Evolutionary conservation across 2,329 filamentous ascomycete species (phyloP).

Genomic region (Exutisphaerella laricina): DNA sequence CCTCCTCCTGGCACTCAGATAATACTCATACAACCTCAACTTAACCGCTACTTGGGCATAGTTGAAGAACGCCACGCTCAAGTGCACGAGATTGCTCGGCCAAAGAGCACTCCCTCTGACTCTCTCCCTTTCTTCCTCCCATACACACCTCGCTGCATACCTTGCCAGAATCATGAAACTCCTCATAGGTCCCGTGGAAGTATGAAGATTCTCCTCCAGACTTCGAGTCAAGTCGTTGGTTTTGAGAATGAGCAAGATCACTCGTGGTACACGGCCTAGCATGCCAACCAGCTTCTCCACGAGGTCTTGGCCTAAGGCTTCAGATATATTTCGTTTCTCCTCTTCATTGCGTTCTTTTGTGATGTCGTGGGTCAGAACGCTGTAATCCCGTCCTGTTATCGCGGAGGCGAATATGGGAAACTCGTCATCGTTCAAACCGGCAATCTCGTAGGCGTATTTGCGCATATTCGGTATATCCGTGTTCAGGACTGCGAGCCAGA

Average conservation of each 20-base stretch:
- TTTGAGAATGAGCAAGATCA: constrained; percentile 93
- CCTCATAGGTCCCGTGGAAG: constrained; percentile 56
- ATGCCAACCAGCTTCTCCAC: constrained; percentile 83
- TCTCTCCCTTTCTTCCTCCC: constrained; percentile 54
- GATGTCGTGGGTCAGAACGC: constrained; percentile 56
- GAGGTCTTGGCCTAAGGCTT: constrained; percentile 71
- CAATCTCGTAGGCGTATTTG: constrained; percentile 80
- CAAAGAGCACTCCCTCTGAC: constrained; percentile 48
- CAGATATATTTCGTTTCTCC: constrained; percentile 83
- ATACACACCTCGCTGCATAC: constrained; percentile 58
- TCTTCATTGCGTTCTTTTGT: constrained; percentile 58
- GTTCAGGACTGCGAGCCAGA: constrained; percentile 95
- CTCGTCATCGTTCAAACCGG: constrained; percentile 79
- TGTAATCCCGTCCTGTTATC: constrained; percentile 90
- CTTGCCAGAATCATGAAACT: constrained; percentile 60
- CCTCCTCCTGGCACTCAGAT: constrained; percentile 43
- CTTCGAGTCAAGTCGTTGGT: constrained; percentile 95
- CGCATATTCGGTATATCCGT: constrained; percentile 82
- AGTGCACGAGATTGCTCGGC: constrained; percentile 47
- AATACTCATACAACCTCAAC: constrained; percentile 54
- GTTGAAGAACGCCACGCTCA: constrained; percentile 48
- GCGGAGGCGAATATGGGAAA: constrained; percentile 94
- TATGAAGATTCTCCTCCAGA: constrained; percentile 84
- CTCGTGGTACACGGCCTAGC: constrained; percentile 79
- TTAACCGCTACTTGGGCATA: constrained; percentile 55